phyloP scores from a whole-genome alignment of 192 early-diverging fungal genomes.

The Coemansia sp. region DNA sequence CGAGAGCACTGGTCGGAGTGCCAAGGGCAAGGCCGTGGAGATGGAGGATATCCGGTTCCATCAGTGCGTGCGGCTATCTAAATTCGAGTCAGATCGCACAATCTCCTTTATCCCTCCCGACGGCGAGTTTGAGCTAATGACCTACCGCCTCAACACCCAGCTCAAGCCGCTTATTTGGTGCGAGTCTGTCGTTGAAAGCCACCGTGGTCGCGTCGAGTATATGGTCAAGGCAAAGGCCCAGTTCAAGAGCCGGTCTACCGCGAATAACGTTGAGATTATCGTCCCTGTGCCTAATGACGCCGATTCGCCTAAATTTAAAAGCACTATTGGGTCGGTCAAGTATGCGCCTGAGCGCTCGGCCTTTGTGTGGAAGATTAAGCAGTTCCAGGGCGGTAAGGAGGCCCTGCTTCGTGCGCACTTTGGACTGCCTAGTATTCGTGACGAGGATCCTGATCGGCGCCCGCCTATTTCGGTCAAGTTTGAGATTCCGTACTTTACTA shows the following conservation, averaged over 20 bases:
- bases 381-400: conserved; percentile 98
- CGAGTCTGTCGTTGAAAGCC: conserved; percentile 82
- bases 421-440: conserved; percentile 83
- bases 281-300: conserved; percentile 99
- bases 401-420: conserved; percentile 89
- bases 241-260: conserved; percentile 96
- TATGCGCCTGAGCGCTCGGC: conserved; percentile 95
- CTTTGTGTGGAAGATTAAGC: conserved; percentile 98
- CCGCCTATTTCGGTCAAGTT: conserved; percentile 87
- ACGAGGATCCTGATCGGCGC: conserved; percentile 79
- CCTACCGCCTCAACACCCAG: conserved; percentile 83
- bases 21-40: conserved; percentile 81
- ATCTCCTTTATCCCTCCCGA: conserved; percentile 91
- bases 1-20: conserved; percentile 80
- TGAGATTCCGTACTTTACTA: conserved; percentile 90
- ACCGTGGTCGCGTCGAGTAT: conserved; percentile 94
- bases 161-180: conserved; percentile 86
- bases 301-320: conserved; percentile 95
- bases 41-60: conserved; percentile 94
- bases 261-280: conserved; percentile 97
- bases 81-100: conserved; percentile 87
- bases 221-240: conserved; percentile 97
- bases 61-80: conserved; percentile 86
- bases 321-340: conserved; percentile 83
- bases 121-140: conserved; percentile 93